Percentiles rank a stretch among this genome's conserved stretches.
phyloP scores from a whole-genome alignment of 768 basidiomycete genomes.

The Chiua virens region DNA sequence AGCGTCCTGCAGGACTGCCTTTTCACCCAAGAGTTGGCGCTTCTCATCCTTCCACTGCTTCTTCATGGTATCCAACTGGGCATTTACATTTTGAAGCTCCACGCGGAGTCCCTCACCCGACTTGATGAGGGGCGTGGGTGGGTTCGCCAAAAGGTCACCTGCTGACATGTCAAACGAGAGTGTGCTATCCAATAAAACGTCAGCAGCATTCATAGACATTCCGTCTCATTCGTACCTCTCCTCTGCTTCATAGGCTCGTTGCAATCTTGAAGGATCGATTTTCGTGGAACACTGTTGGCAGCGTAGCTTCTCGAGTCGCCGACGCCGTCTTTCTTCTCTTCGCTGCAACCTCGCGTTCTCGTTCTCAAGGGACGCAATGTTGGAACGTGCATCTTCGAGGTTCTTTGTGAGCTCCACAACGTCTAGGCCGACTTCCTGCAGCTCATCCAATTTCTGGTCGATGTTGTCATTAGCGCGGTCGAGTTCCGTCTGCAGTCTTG shows the following conservation, averaged over 20 bases:
- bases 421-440: slow-evolving; percentile 77
- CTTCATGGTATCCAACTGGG: slow-evolving; percentile 63
- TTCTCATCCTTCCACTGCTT: slow-evolving; percentile 71
- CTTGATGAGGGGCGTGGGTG: slow-evolving; percentile 67
- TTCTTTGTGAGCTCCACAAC: slow-evolving; percentile 69
- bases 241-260: slow-evolving; percentile 45
- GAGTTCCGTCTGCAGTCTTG: slow-evolving; percentile 70
- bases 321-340: slow-evolving; percentile 67
- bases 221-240: slow-evolving; percentile 52
- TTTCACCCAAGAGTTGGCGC: slow-evolving; percentile 63
- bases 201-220: slow-evolving; percentile 1
- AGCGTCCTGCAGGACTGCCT: slow-evolving; percentile 68
- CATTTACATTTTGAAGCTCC: slow-evolving; percentile 61
- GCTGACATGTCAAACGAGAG: slow-evolving; percentile 45
- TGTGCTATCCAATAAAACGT: slow-evolving; percentile 39
- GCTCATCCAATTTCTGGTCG: slow-evolving; percentile 84
- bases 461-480: slow-evolving; percentile 80
- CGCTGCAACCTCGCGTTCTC: slow-evolving; percentile 65
- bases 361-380: slow-evolving; percentile 58
- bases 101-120: slow-evolving; percentile 63
- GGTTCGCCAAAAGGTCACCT: slow-evolving; percentile 50
- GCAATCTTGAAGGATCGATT: slow-evolving; percentile 49
- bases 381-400: slow-evolving; percentile 67
- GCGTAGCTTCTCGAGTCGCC: slow-evolving; percentile 57
- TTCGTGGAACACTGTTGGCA: slow-evolving; percentile 71